These are phyloP conservation scores for Ganoderma meredithae DNA, from an alignment of 1,284 basidiomycete genomes.

Conservation along the genomic window DNA sequence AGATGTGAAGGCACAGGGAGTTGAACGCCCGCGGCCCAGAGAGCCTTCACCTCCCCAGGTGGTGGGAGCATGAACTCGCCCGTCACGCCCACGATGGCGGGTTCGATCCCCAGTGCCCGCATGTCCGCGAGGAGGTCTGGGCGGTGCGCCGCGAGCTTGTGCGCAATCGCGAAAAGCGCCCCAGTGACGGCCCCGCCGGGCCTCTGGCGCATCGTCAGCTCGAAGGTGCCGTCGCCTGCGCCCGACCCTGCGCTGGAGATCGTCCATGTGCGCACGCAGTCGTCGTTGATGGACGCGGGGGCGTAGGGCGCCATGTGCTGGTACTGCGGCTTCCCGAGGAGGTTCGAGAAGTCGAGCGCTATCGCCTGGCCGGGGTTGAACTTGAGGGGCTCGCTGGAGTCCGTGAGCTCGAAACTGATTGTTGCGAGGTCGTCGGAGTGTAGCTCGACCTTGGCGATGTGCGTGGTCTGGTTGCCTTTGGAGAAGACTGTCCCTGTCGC, in stretches of 20 bases:
- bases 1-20: background rate
- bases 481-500: background rate
- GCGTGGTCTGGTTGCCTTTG: background rate
- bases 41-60: background rate
- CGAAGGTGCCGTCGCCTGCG: background rate
- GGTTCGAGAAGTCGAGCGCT: slow-evolving; percentile 3
- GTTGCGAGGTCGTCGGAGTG: background rate
- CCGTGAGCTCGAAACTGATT: background rate
- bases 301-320: slow-evolving; percentile 4
- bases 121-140: background rate
- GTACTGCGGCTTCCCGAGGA: slow-evolving; percentile 6
- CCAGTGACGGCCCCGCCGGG: background rate
- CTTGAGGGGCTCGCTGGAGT: background rate
- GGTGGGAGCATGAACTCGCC: background rate
- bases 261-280: slow-evolving; percentile 5
- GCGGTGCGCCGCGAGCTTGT: background rate
- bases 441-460: background rate
- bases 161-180: background rate
- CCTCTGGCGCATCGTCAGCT: slow-evolving; percentile 1
- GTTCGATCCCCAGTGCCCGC: background rate
- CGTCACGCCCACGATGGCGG: background rate
- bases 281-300: slow-evolving; percentile 4
- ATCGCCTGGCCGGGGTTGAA: slow-evolving; percentile 3
- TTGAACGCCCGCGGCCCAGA: background rate
- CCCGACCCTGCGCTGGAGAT: background rate